Evolutionary conservation across 108 stramenopile genomes (phyloP), one percentile per base, ranked within the genome.

Genomic region (Pseudonitzschia pungens): DNA sequence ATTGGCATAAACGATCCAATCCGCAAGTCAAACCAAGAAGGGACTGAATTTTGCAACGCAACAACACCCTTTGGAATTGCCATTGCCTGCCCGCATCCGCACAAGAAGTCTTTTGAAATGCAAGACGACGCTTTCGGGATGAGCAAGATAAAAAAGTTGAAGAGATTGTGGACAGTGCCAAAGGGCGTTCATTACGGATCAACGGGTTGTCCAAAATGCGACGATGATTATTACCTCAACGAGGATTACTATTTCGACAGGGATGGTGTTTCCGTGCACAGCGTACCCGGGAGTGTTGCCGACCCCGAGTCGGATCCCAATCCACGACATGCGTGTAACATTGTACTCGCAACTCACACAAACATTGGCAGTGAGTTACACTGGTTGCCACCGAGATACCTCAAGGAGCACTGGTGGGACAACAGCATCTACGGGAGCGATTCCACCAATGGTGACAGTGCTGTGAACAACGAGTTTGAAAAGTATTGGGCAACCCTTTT

Each of bases 261-360:
- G n/a, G n/a, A 58, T 31, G 24, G 8, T 31, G 6, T 6, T 26
- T 21, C 21, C 5, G 27, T 27, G 8, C 15, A 58, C 15, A 58
- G 14, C 26, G 7, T 14, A 33, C 3, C 4, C 1, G 24, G 36
- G 36, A 6, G 6, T 36, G 36, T 36, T 6, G 2, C 6, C 6
- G 6, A 36, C 36, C 36, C 53, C 22, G 24, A 54, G 8, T 24
- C n/a, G 24, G 45, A 50, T 52, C 64, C 28, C 27, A 10, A 43
- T 16, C 26, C 57, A 26, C 2, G 50, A n/a, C 50, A 65, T 10
- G 15, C 71, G n/a, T 84, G 81, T 55, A 53, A 72, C 31, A 63
- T 53, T n/a, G 81, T 84, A 40, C 81, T 81, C 50, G 67, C 57
- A 11, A 69, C 74, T 18, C 80, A 84, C 54, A 81, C 79, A 40